phyloP scores from a whole-genome alignment of 1,139 yeast genomes.

The Pichia sp. region DNA sequence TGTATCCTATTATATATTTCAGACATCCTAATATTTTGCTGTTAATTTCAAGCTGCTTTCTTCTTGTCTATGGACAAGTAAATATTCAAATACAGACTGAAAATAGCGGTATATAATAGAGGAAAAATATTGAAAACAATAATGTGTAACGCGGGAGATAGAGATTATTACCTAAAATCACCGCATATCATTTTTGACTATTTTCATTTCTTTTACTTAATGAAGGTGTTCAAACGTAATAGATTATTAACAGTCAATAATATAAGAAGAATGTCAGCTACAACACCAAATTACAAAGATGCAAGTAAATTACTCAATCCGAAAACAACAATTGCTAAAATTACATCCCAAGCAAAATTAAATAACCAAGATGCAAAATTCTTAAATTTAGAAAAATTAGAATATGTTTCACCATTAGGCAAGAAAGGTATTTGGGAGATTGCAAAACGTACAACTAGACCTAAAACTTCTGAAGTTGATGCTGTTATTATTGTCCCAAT shows the following conservation, averaged over 20 bases:
- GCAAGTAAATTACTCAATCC: slow-evolving; percentile 13
- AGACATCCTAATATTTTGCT: no score
- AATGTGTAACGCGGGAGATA: neutral
- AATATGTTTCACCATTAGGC: slow-evolving; percentile 68
- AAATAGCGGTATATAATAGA: no score
- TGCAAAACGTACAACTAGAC: slow-evolving; percentile 78
- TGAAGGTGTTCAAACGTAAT: neutral
- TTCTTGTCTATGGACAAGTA: no score
- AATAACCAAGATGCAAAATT: slow-evolving; percentile 45
- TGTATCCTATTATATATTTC: slow-evolving; percentile 60
- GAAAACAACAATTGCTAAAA: slow-evolving; percentile 29
- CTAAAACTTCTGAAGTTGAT: slow-evolving; percentile 59
- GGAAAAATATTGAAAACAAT: neutral
- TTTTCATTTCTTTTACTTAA: neutral
- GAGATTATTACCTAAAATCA: no score
- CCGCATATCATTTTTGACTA: neutral
- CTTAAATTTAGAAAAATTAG: slow-evolving; percentile 55
- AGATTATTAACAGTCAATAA: neutral
- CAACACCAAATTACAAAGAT: slow-evolving; percentile 3
- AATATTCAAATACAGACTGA: no score
- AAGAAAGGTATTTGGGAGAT: slow-evolving; percentile 75
- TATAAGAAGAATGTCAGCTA: slow-evolving; percentile 3
- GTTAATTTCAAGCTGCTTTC: no score
- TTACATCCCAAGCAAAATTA: slow-evolving; percentile 31
- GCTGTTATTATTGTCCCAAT: slow-evolving; percentile 87